Base-by-base conservation (phyloP, 2,329 filamentous ascomycete genomes). In the Drechslerella coelobrocha region DNA sequence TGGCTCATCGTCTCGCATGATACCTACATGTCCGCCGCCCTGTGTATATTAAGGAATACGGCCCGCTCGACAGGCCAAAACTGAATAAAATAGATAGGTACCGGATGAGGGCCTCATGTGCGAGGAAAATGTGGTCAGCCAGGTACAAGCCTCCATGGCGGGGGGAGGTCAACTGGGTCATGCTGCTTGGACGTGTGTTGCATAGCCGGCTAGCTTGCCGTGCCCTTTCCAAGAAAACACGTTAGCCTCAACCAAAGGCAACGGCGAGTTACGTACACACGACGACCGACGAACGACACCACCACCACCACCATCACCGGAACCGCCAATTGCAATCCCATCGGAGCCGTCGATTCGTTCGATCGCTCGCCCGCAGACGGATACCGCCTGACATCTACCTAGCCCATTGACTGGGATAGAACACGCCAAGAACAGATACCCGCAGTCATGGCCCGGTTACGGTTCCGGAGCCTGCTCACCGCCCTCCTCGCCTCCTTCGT, bases 161-260 rank as follows among this genome's bases (percentile, higher is more conserved):
- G 43, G 47, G 47, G 47, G 29, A 31, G 29, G 29, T 31, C 29
- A 31, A n/a, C n/a, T 19, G 43, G 41, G 43, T 21, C 23, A 31
- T 52, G 23, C 17, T 52, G 19, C 19, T 26, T 37, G 27, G 23
- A 17, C n/a, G 21, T 9, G 2, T n/a, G 55, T 1, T 45, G 21
- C 52, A 50, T 56, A 43, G 56, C 51, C 41, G 43, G 45, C 48
- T 27, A 45, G 27, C 61, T 39, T 48, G 34, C n/a, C 24, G 4
- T 57, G 55, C 26, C 54, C 4, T 10, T 54, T 48, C 57, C 65
- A 69, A 69, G 59, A 71, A 71, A 71, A 63, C 66, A 71, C 66
- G 66, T 71, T 71, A 63, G 59, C 66, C 66, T 57, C 60, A 59
- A 71, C 41, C 31, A 54, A 39, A 21, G 21, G 21, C 26, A 51